Conservation (phyloP, 2,329 filamentous ascomycete genomes). For the Exophiala oligosperma region DNA sequence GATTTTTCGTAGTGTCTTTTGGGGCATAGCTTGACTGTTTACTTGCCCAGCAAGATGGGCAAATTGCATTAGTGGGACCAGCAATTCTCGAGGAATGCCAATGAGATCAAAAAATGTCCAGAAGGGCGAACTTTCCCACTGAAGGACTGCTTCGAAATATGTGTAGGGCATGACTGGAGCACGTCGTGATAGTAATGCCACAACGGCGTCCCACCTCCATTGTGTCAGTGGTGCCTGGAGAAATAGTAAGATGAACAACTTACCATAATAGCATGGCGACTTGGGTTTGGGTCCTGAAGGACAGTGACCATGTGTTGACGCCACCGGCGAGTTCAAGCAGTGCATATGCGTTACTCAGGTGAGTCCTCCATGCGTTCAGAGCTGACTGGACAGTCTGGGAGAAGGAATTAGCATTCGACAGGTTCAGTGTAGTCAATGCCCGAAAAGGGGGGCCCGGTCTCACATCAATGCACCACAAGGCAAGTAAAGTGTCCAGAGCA, state of each 20-base stretch:
- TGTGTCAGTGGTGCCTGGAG: too few relatives aligned
- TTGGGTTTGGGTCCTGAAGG: background rate
- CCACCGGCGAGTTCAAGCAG: background rate
- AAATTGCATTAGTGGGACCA: background rate
- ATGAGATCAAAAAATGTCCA: background rate
- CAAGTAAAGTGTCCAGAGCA: background rate
- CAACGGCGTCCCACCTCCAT: background rate
- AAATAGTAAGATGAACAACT: background rate
- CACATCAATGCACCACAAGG: constrained; percentile 1
- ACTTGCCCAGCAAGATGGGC: background rate
- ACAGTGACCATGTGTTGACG: background rate
- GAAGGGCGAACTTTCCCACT: background rate
- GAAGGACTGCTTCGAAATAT: constrained; percentile 1
- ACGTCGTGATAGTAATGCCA: background rate
- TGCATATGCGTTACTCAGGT: background rate
- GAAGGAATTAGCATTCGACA: background rate
- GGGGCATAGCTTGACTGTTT: background rate
- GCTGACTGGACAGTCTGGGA: background rate
- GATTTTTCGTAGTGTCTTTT: background rate
- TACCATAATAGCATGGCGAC: background rate
- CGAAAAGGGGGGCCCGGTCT: background rate
- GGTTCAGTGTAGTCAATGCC: too few relatives aligned
- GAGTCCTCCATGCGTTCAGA: background rate
- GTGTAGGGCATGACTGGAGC: background rate
- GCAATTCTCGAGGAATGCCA: background rate